Conservation (phyloP, 2,329 filamentous ascomycete genomes). For the Sclerotinia trifoliorum region DNA sequence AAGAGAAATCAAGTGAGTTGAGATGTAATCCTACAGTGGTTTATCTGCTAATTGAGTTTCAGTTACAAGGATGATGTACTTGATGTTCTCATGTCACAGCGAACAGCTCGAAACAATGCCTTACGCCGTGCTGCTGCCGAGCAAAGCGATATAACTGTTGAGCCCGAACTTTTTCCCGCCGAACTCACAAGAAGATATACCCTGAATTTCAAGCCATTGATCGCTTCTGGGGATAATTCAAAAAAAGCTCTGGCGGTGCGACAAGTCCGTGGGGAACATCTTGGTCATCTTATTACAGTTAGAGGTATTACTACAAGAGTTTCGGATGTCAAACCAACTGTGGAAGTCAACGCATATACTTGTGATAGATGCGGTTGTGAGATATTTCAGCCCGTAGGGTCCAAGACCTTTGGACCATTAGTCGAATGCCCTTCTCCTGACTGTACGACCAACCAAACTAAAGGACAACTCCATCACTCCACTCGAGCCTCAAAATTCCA, state of each 20-base stretch:
- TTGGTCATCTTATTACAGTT: conserved; percentile 90
- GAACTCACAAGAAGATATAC: conserved; percentile 93
- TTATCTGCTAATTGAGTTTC: conserved; percentile 13
- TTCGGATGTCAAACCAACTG: conserved; percentile 94
- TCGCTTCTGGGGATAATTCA: conserved; percentile 60
- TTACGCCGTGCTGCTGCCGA: conserved; percentile 66
- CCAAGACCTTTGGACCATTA: conserved; percentile 87
- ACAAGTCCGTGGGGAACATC: conserved; percentile 86
- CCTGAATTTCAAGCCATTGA: conserved; percentile 90
- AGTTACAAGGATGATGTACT: conserved; percentile 97
- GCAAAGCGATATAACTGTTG: conserved; percentile 57
- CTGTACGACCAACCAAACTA: conserved; percentile 85
- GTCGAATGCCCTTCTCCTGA: conserved; percentile 85
- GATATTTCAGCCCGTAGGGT: conserved; percentile 92
- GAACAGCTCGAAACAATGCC: conserved; percentile 80
- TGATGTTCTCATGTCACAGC: conserved; percentile 92
- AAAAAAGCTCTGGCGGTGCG: conserved; percentile 78
- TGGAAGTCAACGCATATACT: conserved; percentile 97
- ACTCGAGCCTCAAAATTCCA: conserved; percentile 96
- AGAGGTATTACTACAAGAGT: conserved; percentile 93
- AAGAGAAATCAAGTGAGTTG: conserved; percentile 68
- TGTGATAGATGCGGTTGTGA: conserved; percentile 96
- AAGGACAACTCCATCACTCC: conserved; percentile 89
- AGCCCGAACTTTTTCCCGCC: conserved; percentile 81
- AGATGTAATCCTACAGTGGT: neutral